These are phyloP conservation scores for Ganoderma meredithae DNA, from an alignment of 1,284 basidiomycete species.

Conservation along the genomic window DNA sequence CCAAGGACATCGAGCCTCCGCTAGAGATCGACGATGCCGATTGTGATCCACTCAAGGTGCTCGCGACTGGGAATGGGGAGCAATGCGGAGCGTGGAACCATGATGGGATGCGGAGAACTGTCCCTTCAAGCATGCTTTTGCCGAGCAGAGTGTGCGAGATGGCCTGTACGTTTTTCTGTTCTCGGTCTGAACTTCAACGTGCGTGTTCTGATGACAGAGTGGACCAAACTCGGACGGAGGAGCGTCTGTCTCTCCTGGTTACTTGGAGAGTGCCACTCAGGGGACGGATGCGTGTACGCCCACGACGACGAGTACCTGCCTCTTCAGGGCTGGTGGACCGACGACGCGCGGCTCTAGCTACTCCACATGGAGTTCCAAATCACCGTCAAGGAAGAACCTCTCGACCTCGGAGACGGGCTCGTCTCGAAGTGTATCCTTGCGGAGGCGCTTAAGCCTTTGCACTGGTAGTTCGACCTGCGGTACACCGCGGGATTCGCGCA, in stretches of 20 bases:
- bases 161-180: too few relatives aligned
- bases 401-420: not conserved
- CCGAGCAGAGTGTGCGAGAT: slow-evolving; percentile 58
- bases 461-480: slow-evolving; percentile 18
- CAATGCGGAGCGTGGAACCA: not conserved
- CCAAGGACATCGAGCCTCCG: not conserved
- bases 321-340: slow-evolving; percentile 18
- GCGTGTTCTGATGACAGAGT: not conserved
- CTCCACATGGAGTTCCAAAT: slow-evolving; percentile 11
- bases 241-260: slow-evolving; percentile 50
- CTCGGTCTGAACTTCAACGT: not conserved
- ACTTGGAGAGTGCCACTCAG: slow-evolving; percentile 39
- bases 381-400: slow-evolving; percentile 3
- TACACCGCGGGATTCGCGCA: slow-evolving; percentile 5
- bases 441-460: slow-evolving; percentile 17
- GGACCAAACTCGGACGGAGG: slow-evolving; percentile 40
- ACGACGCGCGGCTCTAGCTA: slow-evolving; percentile 6
- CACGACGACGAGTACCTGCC: slow-evolving; percentile 45
- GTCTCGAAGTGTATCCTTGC: slow-evolving; percentile 10
- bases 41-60: not conserved
- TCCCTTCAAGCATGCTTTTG: slow-evolving; percentile 56
- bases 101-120: slow-evolving; percentile 47
- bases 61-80: not conserved
- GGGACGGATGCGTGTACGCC: slow-evolving; percentile 44
- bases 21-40: not conserved